These are phyloP conservation scores for Ceratobasidium sp. DNA, from an alignment of 1,284 basidiomycete genomes.

Conservation along the genomic window DNA sequence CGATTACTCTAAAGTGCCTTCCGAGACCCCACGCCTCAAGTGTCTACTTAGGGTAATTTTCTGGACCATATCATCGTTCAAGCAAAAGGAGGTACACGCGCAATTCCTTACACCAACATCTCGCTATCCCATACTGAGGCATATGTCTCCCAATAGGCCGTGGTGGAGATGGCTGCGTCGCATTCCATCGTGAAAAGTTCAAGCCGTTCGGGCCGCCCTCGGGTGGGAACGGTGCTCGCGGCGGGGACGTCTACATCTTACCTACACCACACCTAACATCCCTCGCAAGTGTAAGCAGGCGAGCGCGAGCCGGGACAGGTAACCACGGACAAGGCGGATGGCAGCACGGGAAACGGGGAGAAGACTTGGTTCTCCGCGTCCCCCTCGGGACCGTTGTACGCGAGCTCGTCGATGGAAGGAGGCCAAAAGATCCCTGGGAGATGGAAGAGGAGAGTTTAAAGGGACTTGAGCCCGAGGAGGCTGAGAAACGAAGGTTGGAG, in stretches of 20 bases:
- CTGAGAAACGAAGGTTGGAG: conserved; percentile 68
- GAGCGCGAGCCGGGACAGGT: conserved; percentile 74
- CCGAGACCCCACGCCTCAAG: background rate
- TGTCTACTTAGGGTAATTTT: conserved; percentile 17
- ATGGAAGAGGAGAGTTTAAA: conserved; percentile 64
- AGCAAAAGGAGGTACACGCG: conserved; percentile 75
- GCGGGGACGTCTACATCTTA: conserved; percentile 85
- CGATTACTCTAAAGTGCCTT: conserved; percentile 43
- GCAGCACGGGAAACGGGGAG: conserved; percentile 80
- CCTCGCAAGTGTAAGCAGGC: conserved; percentile 75
- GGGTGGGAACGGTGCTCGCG: conserved; percentile 89
- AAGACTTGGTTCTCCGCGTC: conserved; percentile 79
- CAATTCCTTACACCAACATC: no score
- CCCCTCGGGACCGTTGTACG: conserved; percentile 90
- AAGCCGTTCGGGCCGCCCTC: conserved; percentile 84
- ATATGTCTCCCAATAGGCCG: conserved; percentile 70
- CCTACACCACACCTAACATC: conserved; percentile 81
- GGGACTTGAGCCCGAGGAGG: conserved; percentile 61
- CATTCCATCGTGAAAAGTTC: conserved; percentile 84
- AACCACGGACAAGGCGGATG: conserved; percentile 81
- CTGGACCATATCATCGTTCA: conserved; percentile 65
- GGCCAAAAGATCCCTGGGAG: conserved; percentile 72
- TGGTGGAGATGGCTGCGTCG: conserved; percentile 85
- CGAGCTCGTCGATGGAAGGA: conserved; percentile 72
- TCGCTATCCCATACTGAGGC: no score